phyloP scores from a whole-genome alignment of 371 early-diverging fungal species.

The Mucor circinelloides region DNA sequence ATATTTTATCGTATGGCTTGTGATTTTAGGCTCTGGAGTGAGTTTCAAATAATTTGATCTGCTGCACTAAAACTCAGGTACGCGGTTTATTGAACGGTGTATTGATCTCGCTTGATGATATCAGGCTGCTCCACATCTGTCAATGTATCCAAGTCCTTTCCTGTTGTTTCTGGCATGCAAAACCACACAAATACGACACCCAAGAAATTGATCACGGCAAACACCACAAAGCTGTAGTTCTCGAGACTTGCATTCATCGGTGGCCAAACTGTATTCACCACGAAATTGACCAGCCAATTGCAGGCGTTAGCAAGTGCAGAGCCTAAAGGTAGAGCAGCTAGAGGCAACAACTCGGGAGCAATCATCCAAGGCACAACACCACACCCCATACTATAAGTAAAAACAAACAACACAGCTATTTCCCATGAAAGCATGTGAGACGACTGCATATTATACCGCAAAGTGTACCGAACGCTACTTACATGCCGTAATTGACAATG shows the following conservation, averaged over 20 bases:
- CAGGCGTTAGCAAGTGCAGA: conserved; percentile 48
- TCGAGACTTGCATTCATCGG: conserved; percentile 33
- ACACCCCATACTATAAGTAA: conserved; percentile 47
- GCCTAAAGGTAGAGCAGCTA: conserved; percentile 43
- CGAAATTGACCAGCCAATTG: conserved; percentile 50
- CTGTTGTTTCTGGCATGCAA: conserved; percentile 50
- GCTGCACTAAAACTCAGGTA: neutral
- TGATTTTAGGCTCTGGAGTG: neutral
- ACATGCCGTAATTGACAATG: conserved; percentile 26
- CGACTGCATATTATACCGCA: neutral
- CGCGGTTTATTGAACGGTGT: neutral
- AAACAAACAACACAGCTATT: conserved; percentile 36
- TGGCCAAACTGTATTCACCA: conserved; percentile 49
- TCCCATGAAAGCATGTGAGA: conserved; percentile 5
- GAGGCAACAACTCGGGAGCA: conserved; percentile 49
- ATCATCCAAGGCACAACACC: conserved; percentile 56
- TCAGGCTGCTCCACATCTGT: neutral
- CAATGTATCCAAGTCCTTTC: conserved; percentile 32
- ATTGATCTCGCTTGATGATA: neutral
- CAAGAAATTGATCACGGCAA: conserved; percentile 45
- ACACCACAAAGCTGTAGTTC: conserved; percentile 43
- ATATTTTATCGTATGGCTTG: neutral
- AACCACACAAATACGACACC: conserved; percentile 42
- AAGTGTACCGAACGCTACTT: neutral
- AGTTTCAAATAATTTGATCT: neutral